Evolutionary conservation across 176 grass and related monocot genomes (phyloP).

Genomic region (Aegilops sharonensis): DNA sequence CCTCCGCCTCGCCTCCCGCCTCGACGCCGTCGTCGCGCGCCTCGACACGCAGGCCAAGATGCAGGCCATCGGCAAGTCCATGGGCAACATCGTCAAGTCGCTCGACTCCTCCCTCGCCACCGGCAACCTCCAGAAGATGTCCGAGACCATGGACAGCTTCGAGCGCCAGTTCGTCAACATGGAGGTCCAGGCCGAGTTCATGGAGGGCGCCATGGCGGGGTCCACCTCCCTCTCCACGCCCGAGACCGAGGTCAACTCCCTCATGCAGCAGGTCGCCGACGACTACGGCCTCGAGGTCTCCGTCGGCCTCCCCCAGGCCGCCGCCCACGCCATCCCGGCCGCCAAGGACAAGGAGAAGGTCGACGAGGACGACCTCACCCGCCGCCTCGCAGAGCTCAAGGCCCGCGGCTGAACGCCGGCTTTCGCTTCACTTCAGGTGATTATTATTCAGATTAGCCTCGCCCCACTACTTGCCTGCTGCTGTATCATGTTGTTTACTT

Average conservation of each 20-base stretch:
- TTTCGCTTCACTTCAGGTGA: conserved; percentile 27
- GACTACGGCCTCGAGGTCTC: conserved; percentile 96
- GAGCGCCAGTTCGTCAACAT: conserved; percentile 94
- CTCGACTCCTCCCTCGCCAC: conserved; percentile 76
- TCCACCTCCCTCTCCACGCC: conserved; percentile 93
- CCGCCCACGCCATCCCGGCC: conserved; percentile 66
- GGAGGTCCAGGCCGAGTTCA: conserved; percentile 99
- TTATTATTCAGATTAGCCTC: neutral
- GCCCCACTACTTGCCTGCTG: neutral
- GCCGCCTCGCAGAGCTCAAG: conserved; percentile 79
- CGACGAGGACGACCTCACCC: conserved; percentile 88
- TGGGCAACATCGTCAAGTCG: conserved; percentile 79
- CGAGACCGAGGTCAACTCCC: conserved; percentile 93
- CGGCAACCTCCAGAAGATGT: conserved; percentile 97
- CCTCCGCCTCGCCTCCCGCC: conserved; percentile 85
- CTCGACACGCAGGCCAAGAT: conserved; percentile 99
- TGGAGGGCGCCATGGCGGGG: conserved; percentile 87
- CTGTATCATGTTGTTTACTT: neutral
- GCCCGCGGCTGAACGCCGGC: conserved; percentile 43
- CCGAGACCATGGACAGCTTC: conserved; percentile 93
- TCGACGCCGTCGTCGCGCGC: conserved; percentile 89
- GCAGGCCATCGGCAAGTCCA: conserved; percentile 95
- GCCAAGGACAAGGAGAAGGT: conserved; percentile 93
- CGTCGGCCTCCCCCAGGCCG: conserved; percentile 73
- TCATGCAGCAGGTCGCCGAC: conserved; percentile 97